Percentiles rank a stretch among this genome's conserved stretches.
phyloP scores from a whole-genome alignment of 1,139 yeast species.

The Yamadazyma songkhlaensis region DNA sequence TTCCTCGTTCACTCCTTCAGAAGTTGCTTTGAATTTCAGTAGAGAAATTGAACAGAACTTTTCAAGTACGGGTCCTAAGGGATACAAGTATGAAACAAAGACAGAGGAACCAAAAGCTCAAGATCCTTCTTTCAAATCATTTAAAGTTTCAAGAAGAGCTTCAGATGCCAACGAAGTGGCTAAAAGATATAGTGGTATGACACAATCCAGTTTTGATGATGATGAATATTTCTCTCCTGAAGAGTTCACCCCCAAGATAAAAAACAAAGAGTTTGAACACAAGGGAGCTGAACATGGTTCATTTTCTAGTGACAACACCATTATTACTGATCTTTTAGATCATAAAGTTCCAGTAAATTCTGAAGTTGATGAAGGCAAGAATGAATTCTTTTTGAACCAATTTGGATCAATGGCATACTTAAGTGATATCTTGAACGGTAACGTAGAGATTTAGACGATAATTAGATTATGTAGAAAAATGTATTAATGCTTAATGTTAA shows the following conservation, averaged over 20 bases:
- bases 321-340: conserved; percentile 21
- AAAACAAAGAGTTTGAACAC: neutral
- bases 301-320: conserved; percentile 34
- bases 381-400: conserved; percentile 13
- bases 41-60: conserved; percentile 25
- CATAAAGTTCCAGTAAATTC: conserved; percentile 6
- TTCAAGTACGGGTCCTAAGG: conserved; percentile 10
- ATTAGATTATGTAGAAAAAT: no score
- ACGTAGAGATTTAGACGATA: conserved; percentile 13
- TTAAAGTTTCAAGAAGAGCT: neutral
- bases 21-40: conserved; percentile 29
- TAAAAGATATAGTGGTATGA: conserved; percentile 12
- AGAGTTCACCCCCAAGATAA: conserved; percentile 16
- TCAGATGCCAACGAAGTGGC: conserved; percentile 12
- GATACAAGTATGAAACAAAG: conserved; percentile 3
- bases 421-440: conserved; percentile 31
- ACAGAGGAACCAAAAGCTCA: neutral
- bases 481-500: no score
- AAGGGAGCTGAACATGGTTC: conserved; percentile 15
- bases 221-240: conserved; percentile 35
- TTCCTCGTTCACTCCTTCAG: conserved; percentile 30
- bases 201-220: conserved; percentile 16
- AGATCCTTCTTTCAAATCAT: neutral
- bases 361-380: conserved; percentile 7
- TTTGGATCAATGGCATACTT: conserved; percentile 35